Base-by-base conservation (phyloP, 441 rosid genomes). In the Dalechampia spathulata region DNA sequence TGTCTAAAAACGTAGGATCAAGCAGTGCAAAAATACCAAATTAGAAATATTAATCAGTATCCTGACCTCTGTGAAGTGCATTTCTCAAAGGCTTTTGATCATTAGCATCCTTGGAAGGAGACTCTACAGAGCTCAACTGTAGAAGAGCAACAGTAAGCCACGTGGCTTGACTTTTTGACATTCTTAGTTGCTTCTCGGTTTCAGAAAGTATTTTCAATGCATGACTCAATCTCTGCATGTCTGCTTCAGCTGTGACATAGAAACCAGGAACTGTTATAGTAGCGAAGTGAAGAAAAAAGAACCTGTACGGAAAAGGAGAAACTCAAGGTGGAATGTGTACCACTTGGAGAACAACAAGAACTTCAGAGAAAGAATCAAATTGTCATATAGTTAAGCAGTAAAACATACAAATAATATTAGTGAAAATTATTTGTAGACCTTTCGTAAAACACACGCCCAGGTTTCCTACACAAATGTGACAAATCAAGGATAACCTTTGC, bases 121-220 rank as follows among this genome's bases (percentile, higher is more conserved):
- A 49, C 55, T 86, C 93, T 6, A 63, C 54, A 21, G 84, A 73
- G 67, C 91, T 86, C 58, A 92, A 76, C 65, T 88, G 96, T 64
- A 92, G 69, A 71, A 92, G 86, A 42, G 96, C 95, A 26, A 80
- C 98, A 43, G 95, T 88, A 30, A 91, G 96, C 96, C 96, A 91
- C 1, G 95, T 91, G 59, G 87, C 78, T 69, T 88, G 98, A 68
- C 78, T 85, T 69, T 82, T 91, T 14, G 93, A 78, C 64, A 77
- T 77, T 72, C 96, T 79, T 71, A 91, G 68, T 57, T 91, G 93
- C 73, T 88, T 86, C 75, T 88, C 98, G n/a, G 93, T 83, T 58
- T 91, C 95, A 45, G 98, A 84, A 52, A 91, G 87, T 69, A 79
- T 68, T 78, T 79, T 91, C 75, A 91, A 49, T 15, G 95, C 96